Evolutionary conservation across 306 rosid species (phyloP), one percentile per base, ranked within the genome.

Genomic region (Vigna radiata): DNA sequence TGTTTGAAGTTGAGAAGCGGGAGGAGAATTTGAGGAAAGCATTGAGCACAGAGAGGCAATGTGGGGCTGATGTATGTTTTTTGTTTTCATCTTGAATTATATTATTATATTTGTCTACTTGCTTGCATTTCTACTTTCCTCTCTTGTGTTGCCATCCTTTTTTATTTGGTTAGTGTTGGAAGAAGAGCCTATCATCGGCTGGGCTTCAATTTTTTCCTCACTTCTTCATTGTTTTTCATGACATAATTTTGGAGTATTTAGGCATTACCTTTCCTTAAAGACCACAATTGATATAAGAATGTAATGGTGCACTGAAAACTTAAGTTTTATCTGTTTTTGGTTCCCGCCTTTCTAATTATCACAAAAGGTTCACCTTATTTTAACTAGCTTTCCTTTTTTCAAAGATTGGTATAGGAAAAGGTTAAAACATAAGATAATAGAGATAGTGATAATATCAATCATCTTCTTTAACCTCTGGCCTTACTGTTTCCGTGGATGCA

Each of bases 1-100:
- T 88, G 12, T 88, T 96, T 5, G 98, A 96, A 84, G 91, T 84
- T 53, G 85, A 84, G 70, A 89, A 83, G 76, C 84, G 93, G 60
- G 95, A 88, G 85, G 97, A 90, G 41, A 90, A 87, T 81, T 70
- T 88, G 84, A 91, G 87, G 84, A 89, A 69, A 75, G 88, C 89
- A 7, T 80, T 92, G 73, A 82, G 27, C 72, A 71, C 86, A 6
- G 97, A 96, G 85, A 92, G 89, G 88, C 92, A 86, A 68, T 82
- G 87, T 78, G 96, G 88, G 44, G 77, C 71, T 70, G 92, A 91
- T 85, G 99, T 92, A 83, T 80, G 89, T 17, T 69, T 36, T 37
- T 75, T 39, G 66, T 72, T 79, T 66, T 25, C 54, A 37, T 70
- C 47, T 55, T 79, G 69, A 59, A 41, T 63, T 25, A 31, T 59